A percentile compares a stretch with the other conserved stretches of the same genome.
Conservation (phyloP, 2,329 filamentous ascomycete genomes). For the Lasiodiplodia sp. region DNA sequence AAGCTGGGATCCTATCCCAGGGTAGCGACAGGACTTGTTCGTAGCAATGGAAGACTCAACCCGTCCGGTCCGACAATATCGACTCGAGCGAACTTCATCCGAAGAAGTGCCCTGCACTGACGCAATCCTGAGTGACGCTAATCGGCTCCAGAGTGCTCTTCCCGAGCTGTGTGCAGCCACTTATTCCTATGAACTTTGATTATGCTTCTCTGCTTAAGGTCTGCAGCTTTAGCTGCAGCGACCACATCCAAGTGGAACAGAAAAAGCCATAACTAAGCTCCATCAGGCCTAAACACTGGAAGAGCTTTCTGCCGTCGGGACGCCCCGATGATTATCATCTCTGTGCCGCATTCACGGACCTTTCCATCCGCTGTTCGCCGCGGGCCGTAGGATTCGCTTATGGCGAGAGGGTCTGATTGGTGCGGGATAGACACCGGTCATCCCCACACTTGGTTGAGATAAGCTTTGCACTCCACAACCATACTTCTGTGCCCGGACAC, state of each 20-base stretch:
- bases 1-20: no score
- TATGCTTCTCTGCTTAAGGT: no score
- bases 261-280: no score
- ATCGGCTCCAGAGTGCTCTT: not conserved
- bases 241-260: no score
- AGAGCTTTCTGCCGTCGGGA: not conserved
- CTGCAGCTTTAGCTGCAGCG: no score
- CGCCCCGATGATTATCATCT: not conserved
- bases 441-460: slow-evolving; percentile 2
- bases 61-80: no score
- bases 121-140: not conserved
- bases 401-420: not conserved
- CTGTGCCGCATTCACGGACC: not conserved
- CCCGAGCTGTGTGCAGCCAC: not conserved
- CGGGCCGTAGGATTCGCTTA: slow-evolving; percentile 3
- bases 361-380: not conserved
- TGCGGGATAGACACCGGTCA: not conserved
- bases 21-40: no score
- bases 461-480: not conserved
- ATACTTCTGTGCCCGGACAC: not conserved
- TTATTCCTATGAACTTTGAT: no score
- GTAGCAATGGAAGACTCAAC: no score
- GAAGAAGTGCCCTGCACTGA: no score
- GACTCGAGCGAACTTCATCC: no score
- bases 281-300: no score